Base-by-base conservation (phyloP, 495 filamentous ascomycete genomes). In the Hypoxylon intermedium region DNA sequence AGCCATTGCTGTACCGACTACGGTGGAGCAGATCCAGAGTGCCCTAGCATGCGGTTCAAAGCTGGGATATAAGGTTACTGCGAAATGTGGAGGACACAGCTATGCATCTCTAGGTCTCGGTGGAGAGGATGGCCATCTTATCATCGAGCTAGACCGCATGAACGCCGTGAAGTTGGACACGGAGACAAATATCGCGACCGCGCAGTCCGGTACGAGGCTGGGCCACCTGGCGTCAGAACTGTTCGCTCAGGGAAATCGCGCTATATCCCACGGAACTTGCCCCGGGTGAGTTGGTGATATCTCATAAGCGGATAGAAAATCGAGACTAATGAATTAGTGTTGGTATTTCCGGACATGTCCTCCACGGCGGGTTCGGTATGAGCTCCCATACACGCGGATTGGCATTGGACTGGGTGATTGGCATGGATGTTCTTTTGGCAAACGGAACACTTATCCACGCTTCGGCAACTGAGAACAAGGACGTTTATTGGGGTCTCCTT, bases 81-180 rank as follows among this genome's bases (percentile, higher is more conserved):
- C 77, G 19, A 80, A 78, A 60, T 72, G 71, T 21, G 77, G 77
- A 40, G 77, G 77, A 2, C 77, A 80, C 63, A 78, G 75, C 48
- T 79, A 80, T 51, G 77, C 72, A 3, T 77, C 74, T 15, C 72
- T 77, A 9, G 77, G 77, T 26, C 65, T 80, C 4, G 77, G 77
- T 9, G 77, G 77, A 1, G 75, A 80, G 65, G 69, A 80, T 16
- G 77, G 77, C 7, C 76, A 79, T 62, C 70, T 80, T 12, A 68
- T 78, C 23, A 69, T 80, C 18, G 62, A 79, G 52, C 52, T 80
- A 34, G 75, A 79, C 50, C 72, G 74, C 11, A 75, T 79, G 74
- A 67, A 71, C 65, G 65, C 71, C 1, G 75, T 80, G 20, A 73
- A 67, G 5, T 53, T 77, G 1, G 74, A 79, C 62, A 63, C 52